These are phyloP conservation scores for Tardiomyces digboiensis DNA, from an alignment of 1,139 yeast species.

Conservation along the genomic window DNA sequence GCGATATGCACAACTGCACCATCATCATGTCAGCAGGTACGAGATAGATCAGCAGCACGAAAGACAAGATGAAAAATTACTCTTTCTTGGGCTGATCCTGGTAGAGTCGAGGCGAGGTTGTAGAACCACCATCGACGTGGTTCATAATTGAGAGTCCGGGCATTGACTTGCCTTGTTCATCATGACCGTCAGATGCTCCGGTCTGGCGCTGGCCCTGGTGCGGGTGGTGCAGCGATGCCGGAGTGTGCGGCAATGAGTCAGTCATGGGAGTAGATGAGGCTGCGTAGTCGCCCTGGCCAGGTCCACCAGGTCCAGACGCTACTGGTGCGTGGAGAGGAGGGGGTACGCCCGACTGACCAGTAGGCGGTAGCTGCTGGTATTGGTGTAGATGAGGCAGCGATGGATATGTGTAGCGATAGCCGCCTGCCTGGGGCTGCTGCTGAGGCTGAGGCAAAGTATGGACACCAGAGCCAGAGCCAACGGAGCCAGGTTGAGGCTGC, in stretches of 20 bases:
- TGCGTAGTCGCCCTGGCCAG: constrained; percentile 1
- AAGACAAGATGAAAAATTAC: not conserved
- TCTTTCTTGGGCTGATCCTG: constrained; percentile 1
- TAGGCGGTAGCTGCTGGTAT: constrained; percentile 3
- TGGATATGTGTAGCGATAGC: constrained; percentile 2
- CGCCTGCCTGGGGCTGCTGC: constrained; percentile 5
- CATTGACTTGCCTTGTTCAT: not conserved
- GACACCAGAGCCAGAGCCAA: constrained; percentile 3
- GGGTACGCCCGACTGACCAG: not conserved
- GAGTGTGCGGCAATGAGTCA: not conserved
- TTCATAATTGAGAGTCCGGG: not conserved
- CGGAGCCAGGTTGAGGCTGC: not conserved
- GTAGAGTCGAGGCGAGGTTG: not conserved
- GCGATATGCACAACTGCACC: not conserved
- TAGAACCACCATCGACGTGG: not conserved
- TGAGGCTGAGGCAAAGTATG: constrained; percentile 7
- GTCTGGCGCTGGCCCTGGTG: constrained; percentile 4
- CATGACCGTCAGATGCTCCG: not conserved
- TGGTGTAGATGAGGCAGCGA: constrained; percentile 4
- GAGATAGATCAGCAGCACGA: too few species aligned
- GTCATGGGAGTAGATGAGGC: not conserved
- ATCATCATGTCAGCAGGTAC: too few species aligned
- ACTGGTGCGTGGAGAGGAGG: not conserved
- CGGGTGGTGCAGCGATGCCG: constrained; percentile 1
- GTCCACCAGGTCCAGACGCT: constrained; percentile 1